Percentiles rank a stretch among this genome's conserved stretches.
Evolutionary conservation across 768 basidiomycete species (phyloP).

Genomic region (Calocybe gangraenosa): DNA sequence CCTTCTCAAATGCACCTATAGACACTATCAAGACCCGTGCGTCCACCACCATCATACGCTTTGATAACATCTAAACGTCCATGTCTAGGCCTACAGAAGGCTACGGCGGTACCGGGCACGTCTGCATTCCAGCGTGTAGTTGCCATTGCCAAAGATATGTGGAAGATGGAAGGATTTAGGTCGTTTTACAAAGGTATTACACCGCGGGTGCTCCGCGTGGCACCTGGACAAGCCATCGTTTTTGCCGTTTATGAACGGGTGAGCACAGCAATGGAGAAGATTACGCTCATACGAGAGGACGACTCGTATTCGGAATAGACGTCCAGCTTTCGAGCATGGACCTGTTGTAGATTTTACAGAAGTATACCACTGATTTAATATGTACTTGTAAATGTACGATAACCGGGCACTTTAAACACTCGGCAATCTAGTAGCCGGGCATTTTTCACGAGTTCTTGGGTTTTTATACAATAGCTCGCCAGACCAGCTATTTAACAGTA

Average conservation of each 20-base stretch:
- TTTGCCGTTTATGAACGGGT: slow-evolving; percentile 97
- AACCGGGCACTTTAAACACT: too few relatives aligned
- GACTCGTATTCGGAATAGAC: slow-evolving; percentile 63
- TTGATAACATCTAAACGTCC: neutral
- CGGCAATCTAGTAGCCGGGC: too few relatives aligned
- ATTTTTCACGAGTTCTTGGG: neutral
- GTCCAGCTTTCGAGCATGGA: neutral
- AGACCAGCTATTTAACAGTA: neutral
- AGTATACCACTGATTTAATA: too few relatives aligned
- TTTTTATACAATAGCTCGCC: neutral
- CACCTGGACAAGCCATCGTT: slow-evolving; percentile 95
- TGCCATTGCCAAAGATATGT: slow-evolving; percentile 88
- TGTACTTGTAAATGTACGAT: too few relatives aligned
- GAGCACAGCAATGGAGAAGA: slow-evolving; percentile 65
- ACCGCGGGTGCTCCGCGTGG: slow-evolving; percentile 91
- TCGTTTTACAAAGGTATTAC: slow-evolving; percentile 99
- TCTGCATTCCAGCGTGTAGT: slow-evolving; percentile 77
- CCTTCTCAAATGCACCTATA: slow-evolving; percentile 96
- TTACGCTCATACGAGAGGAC: slow-evolving; percentile 53
- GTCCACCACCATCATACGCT: slow-evolving; percentile 22
- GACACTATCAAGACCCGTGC: slow-evolving; percentile 93
- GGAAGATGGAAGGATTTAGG: slow-evolving; percentile 78
- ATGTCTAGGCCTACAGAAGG: slow-evolving; percentile 74
- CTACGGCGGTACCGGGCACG: slow-evolving; percentile 67
- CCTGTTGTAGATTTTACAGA: neutral